Evolutionary conservation across 495 filamentous ascomycete genomes (phyloP).

Genomic region (Daldinia decipiens): DNA sequence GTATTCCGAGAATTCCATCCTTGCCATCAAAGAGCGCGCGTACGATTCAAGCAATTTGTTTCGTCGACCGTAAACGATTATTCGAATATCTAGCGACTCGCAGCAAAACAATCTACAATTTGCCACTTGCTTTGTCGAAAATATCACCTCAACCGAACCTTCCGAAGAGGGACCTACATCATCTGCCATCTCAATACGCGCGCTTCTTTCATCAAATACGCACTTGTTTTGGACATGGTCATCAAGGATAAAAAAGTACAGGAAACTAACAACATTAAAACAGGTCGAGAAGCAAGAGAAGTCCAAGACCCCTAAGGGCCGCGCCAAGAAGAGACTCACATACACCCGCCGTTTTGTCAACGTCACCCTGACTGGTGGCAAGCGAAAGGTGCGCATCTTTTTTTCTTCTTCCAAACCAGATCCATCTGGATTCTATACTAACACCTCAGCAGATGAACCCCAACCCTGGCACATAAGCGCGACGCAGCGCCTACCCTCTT

Average conservation of each 20-base stretch:
- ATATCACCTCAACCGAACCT: slow-evolving; percentile 6
- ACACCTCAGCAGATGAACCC: slow-evolving; percentile 58
- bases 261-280: slow-evolving; percentile 28
- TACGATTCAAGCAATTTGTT: slow-evolving; percentile 5
- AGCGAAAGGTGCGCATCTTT: slow-evolving; percentile 82
- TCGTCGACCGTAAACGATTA: neutral
- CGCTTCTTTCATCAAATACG: slow-evolving; percentile 25
- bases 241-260: slow-evolving; percentile 8
- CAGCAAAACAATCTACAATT: neutral
- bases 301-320: slow-evolving; percentile 94
- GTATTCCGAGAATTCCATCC: neutral
- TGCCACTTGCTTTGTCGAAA: slow-evolving; percentile 19
- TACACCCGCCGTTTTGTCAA: slow-evolving; percentile 99
- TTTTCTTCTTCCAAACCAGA: neutral
- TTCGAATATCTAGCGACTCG: slow-evolving; percentile 8
- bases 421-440: neutral
- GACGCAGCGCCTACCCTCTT: slow-evolving; percentile 26
- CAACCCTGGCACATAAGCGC: slow-evolving; percentile 58
- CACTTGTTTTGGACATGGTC: neutral
- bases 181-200: slow-evolving; percentile 15
- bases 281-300: slow-evolving; percentile 92
- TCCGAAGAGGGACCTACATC: slow-evolving; percentile 1
- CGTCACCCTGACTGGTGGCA: slow-evolving; percentile 98
- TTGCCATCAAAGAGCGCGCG: slow-evolving; percentile 20
- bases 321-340: slow-evolving; percentile 95